Base-by-base conservation (phyloP, 306 rosid genomes). In the Fragaria ananassa region DNA sequence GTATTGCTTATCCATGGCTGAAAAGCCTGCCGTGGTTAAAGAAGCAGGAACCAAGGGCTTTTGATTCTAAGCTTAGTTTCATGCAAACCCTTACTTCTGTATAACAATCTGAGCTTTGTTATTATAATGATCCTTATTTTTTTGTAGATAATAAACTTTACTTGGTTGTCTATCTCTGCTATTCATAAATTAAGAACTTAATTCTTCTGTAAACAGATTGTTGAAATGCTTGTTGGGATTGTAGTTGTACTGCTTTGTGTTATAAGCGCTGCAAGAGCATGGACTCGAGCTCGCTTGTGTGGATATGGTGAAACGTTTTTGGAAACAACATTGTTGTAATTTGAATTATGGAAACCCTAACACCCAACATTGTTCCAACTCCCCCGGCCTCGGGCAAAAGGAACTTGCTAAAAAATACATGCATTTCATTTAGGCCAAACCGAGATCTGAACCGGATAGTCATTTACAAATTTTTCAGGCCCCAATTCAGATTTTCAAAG, bases 1-100 rank as follows among this genome's bases (percentile, higher is more conserved):
- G 79, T 90, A 95, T 67, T 92, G 97, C 72, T 90, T 87, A 7
- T 62, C 89, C 17, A 80, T 90, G 97, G 88, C 93, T 10, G 66
- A 87, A 42, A 81, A 84, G 63, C 82, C 91, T 7, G 78, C 19
- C 0, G 78, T 37, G 31, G 73, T 79, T 49, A 84, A 85, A 35
- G 84, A 89, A 73, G 71, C 37, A 25, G 83, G 83, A 12, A 85
- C 97, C 41, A 90, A 85, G 80, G 98, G 91, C 19, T 91, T 94
- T 75, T 88, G 88, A 79, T 90, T 94, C 56, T 85, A 82, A 5
- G 1, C 10, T 19, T 39, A 31, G 60, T 68, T 78, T 62, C 61
- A 74, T 74, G 67, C 60, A 47, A 37, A 41, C 35, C 6, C 37
- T 5, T 31, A 14, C 10, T 31, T 34, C 27, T 54, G 39, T 65